Evolutionary conservation across 192 early-diverging fungal species (phyloP).

Genomic region (Coemansia sp.): DNA sequence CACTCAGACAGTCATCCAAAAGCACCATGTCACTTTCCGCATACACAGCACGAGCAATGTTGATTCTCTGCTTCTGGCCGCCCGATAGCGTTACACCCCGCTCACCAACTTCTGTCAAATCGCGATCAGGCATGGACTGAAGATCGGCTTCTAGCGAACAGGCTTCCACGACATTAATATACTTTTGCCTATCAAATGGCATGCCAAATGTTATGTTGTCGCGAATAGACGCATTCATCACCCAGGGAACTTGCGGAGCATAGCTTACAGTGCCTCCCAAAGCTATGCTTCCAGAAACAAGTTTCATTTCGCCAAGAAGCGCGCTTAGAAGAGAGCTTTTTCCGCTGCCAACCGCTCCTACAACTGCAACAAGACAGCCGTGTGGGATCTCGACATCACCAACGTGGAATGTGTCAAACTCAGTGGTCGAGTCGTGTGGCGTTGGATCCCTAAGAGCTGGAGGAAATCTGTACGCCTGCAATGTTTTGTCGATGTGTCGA

Average conservation of each 20-base stretch:
- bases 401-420: conserved; percentile 13
- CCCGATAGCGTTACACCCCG: conserved; percentile 68
- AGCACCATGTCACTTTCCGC: conserved; percentile 69
- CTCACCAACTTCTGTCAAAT: conserved; percentile 71
- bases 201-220: conserved; percentile 77
- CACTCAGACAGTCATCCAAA: conserved; percentile 78
- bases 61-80: conserved; percentile 76
- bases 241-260: conserved; percentile 60
- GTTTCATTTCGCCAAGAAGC: conserved; percentile 60
- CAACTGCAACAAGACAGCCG: conserved; percentile 60
- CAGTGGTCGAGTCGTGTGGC: too few relatives aligned
- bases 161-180: conserved; percentile 65
- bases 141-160: conserved; percentile 77
- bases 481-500: background rate
- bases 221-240: conserved; percentile 63
- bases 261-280: conserved; percentile 55
- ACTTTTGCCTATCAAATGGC: conserved; percentile 62
- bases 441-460: background rate
- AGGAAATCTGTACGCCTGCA: conserved; percentile 21
- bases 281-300: conserved; percentile 47
- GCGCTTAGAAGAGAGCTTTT: conserved; percentile 60
- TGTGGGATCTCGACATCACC: conserved; percentile 58
- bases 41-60: conserved; percentile 80
- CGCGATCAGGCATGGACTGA: conserved; percentile 63
- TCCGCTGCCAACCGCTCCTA: conserved; percentile 74